A percentile compares a stretch with the other conserved stretches of the same genome.
phyloP scores from a whole-genome alignment of 2,329 filamentous ascomycete species.

The Epichloe sylvatica region DNA sequence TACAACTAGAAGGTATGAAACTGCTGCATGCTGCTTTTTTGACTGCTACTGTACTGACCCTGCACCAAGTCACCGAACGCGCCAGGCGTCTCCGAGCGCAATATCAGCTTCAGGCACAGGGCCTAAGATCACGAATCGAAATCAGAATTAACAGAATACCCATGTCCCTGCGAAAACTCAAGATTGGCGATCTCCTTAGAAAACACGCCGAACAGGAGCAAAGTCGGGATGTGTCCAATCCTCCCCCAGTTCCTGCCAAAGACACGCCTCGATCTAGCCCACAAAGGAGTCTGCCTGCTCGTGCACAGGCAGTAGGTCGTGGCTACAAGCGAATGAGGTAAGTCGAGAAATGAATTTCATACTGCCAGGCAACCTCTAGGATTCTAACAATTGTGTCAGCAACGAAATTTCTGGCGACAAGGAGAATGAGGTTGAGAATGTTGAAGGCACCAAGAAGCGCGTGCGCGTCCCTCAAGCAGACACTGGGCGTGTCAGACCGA shows the following conservation, averaged over 20 bases:
- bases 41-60: neutral
- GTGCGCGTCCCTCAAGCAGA: slow-evolving; percentile 30
- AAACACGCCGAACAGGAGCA: slow-evolving; percentile 35
- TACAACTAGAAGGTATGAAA: slow-evolving; percentile 69
- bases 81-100: slow-evolving; percentile 78
- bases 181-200: slow-evolving; percentile 63
- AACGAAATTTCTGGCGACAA: slow-evolving; percentile 57
- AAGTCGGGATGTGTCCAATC: slow-evolving; percentile 22
- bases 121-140: slow-evolving; percentile 73
- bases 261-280: slow-evolving; percentile 26
- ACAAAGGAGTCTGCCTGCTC: slow-evolving; percentile 18
- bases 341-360: slow-evolving; percentile 8
- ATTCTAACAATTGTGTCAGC: slow-evolving; percentile 27
- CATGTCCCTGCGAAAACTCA: slow-evolving; percentile 59
- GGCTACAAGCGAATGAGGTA: slow-evolving; percentile 39
- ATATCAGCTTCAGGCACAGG: slow-evolving; percentile 77
- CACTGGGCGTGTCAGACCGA: slow-evolving; percentile 24
- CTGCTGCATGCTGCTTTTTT: neutral
- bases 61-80: slow-evolving; percentile 60
- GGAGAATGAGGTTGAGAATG: slow-evolving; percentile 51
- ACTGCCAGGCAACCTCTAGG: neutral
- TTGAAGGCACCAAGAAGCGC: slow-evolving; percentile 58
- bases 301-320: slow-evolving; percentile 12
- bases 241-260: slow-evolving; percentile 39
- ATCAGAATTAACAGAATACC: slow-evolving; percentile 90